phyloP scores from a whole-genome alignment of 331 rosid genomes.

The Ulmus americana region DNA sequence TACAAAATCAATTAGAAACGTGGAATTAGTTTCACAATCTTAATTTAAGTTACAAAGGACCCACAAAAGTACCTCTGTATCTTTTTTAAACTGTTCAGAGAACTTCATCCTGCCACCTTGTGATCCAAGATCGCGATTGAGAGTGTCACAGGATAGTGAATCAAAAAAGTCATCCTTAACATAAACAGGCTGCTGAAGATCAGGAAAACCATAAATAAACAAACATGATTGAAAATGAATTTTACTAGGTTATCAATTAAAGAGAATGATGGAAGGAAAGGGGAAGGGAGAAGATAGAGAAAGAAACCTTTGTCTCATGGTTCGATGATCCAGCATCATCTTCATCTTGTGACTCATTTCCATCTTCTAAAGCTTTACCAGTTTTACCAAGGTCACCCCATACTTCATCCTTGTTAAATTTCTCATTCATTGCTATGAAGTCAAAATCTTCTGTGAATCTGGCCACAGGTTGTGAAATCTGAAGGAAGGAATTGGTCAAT shows the following conservation, averaged over 20 bases:
- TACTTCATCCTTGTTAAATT: constrained; percentile 74
- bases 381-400: constrained; percentile 78
- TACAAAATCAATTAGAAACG: not conserved
- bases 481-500: constrained; percentile 2
- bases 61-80: constrained; percentile 49
- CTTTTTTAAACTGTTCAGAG: constrained; percentile 55
- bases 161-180: constrained; percentile 78
- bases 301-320: constrained; percentile 13
- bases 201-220: constrained; percentile 8
- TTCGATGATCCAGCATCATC: constrained; percentile 13
- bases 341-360: constrained; percentile 13
- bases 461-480: constrained; percentile 43
- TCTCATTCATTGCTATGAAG: constrained; percentile 72
- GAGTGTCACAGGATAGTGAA: constrained; percentile 50
- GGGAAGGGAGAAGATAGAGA: constrained; percentile 12
- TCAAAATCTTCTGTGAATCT: constrained; percentile 71
- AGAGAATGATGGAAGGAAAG: no score
- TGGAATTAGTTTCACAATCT: not conserved
- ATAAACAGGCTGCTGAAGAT: constrained; percentile 44
- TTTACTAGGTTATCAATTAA: not conserved
- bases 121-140: constrained; percentile 30
- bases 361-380: constrained; percentile 30
- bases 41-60: no score
- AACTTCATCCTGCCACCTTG: constrained; percentile 53
- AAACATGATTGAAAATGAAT: not conserved